phyloP scores from a whole-genome alignment of 257 asterid species.

The Solanum piurae region DNA sequence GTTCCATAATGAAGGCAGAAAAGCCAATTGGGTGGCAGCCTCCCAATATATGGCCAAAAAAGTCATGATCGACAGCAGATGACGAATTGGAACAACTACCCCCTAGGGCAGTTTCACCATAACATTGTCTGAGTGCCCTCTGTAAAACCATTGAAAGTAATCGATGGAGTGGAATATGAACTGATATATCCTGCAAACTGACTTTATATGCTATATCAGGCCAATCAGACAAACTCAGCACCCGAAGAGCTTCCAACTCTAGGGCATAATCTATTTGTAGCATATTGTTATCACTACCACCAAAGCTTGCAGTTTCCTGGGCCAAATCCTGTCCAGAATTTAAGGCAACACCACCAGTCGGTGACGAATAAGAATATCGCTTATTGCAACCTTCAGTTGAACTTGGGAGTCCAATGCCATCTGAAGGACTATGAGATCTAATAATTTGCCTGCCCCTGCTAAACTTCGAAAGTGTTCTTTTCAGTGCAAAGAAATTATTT shows the following conservation, averaged over 20 bases:
- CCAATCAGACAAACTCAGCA: slow-evolving; percentile 74
- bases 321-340: slow-evolving; percentile 30
- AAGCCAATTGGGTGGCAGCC: slow-evolving; percentile 87
- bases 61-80: slow-evolving; percentile 30
- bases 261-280: slow-evolving; percentile 47
- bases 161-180: slow-evolving; percentile 82
- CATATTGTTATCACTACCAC: slow-evolving; percentile 37
- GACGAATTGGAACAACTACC: slow-evolving; percentile 30
- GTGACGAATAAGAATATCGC: slow-evolving; percentile 26
- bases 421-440: slow-evolving; percentile 23
- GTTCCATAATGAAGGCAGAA: slow-evolving; percentile 90
- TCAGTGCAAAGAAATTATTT: slow-evolving; percentile 47
- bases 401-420: slow-evolving; percentile 31
- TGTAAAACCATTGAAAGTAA: slow-evolving; percentile 69
- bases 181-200: slow-evolving; percentile 78
- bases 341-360: slow-evolving; percentile 29
- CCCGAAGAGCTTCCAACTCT: slow-evolving; percentile 59
- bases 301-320: slow-evolving; percentile 22
- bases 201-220: slow-evolving; percentile 74
- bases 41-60: slow-evolving; percentile 65
- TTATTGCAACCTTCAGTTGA: slow-evolving; percentile 24
- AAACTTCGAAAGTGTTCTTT: slow-evolving; percentile 59
- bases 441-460: slow-evolving; percentile 48
- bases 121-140: slow-evolving; percentile 68
- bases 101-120: slow-evolving; percentile 33